These are phyloP conservation scores for Fusarium anthophilum DNA, from an alignment of 2,329 filamentous ascomycete species.

Conservation along the genomic window DNA sequence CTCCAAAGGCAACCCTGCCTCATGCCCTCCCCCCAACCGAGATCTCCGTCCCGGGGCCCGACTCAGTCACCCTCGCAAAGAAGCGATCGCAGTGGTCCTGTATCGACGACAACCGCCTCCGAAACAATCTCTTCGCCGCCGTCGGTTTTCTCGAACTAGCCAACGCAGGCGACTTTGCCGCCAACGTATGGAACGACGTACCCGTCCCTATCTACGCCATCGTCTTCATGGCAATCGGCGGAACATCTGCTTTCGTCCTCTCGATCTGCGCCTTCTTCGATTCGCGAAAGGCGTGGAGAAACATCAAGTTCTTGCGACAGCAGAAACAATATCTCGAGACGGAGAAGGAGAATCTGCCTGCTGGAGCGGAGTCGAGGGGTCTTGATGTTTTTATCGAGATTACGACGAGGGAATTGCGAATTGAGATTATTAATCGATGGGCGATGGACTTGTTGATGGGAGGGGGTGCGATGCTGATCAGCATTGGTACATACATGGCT, in stretches of 20 bases:
- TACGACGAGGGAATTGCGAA: slow-evolving; percentile 59
- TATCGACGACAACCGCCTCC: slow-evolving; percentile 29
- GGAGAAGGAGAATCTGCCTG: slow-evolving; percentile 19
- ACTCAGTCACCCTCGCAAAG: slow-evolving; percentile 28
- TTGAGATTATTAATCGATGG: slow-evolving; percentile 60
- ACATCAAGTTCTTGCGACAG: slow-evolving; percentile 55
- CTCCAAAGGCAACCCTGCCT: neutral
- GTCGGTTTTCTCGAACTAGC: slow-evolving; percentile 64
- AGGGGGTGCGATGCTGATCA: slow-evolving; percentile 59
- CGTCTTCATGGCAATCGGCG: slow-evolving; percentile 63
- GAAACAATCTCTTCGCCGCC: slow-evolving; percentile 44
- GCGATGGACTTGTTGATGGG: slow-evolving; percentile 62
- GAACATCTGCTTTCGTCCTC: slow-evolving; percentile 55
- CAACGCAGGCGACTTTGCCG: slow-evolving; percentile 66
- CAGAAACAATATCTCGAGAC: slow-evolving; percentile 51
- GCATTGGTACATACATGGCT: slow-evolving; percentile 62
- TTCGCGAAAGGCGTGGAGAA: slow-evolving; percentile 53
- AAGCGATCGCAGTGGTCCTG: slow-evolving; percentile 8
- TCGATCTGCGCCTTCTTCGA: slow-evolving; percentile 59
- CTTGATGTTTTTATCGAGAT: slow-evolving; percentile 54
- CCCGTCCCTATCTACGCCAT: slow-evolving; percentile 60
- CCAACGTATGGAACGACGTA: slow-evolving; percentile 65
- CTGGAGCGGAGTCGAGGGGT: slow-evolving; percentile 18
- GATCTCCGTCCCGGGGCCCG: slow-evolving; percentile 11
- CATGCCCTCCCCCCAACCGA: neutral